Percentiles rank a stretch among this genome's conserved stretches.
phyloP scores from a whole-genome alignment of 2,329 filamentous ascomycete species.

The Purpureocillium lavendulum region DNA sequence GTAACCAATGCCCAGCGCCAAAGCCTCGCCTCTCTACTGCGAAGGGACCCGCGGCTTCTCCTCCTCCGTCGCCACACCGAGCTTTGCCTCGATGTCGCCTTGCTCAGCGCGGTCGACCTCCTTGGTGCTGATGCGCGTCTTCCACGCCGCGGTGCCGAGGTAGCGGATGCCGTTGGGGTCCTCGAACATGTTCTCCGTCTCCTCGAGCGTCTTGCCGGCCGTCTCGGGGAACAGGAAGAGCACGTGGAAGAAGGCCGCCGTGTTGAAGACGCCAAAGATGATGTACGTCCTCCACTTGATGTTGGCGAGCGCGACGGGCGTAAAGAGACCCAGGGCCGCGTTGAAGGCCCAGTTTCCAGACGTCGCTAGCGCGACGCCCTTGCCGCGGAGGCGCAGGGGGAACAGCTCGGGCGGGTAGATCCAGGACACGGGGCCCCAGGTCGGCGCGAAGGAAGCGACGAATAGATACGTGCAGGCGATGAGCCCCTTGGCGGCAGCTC shows the following conservation, averaged over 20 bases:
- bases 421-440: constrained; percentile 42
- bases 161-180: constrained; percentile 21
- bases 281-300: constrained; percentile 43
- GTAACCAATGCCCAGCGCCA: too few relatives aligned
- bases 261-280: constrained; percentile 44
- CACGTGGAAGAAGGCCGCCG: constrained; percentile 39
- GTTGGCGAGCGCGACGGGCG: constrained; percentile 26
- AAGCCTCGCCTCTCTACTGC: too few relatives aligned
- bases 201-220: constrained; percentile 44
- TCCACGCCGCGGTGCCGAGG: constrained; percentile 23
- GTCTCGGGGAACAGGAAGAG: constrained; percentile 51
- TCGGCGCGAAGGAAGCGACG: constrained; percentile 39
- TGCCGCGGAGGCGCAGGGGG: constrained; percentile 39
- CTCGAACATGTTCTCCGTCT: constrained; percentile 41
- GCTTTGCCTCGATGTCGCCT: constrained; percentile 15
- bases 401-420: constrained; percentile 52
- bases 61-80: too few relatives aligned
- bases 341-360: constrained; percentile 35
- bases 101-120: constrained; percentile 13
- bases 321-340: constrained; percentile 29
- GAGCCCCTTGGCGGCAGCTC: constrained; percentile 46
- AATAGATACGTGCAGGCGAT: constrained; percentile 61
- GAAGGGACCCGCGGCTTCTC: too few relatives aligned
- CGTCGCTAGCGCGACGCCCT: constrained; percentile 44
- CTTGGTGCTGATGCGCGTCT: constrained; percentile 16